phyloP scores from a whole-genome alignment of 139 green algal species.

The Eudorina sp. region DNA sequence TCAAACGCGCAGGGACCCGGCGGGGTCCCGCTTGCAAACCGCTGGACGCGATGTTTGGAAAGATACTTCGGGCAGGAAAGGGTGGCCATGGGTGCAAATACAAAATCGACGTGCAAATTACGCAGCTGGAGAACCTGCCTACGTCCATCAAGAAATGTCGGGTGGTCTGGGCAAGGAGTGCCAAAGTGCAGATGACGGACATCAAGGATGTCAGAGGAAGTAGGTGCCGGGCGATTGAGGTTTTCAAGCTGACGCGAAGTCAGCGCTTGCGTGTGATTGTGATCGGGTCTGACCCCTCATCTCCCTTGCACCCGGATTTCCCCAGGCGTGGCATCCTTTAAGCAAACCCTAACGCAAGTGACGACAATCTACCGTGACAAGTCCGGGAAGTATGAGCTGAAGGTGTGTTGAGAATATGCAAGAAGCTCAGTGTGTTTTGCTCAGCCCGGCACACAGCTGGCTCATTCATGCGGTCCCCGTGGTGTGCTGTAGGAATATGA shows the following conservation, averaged over 20 bases:
- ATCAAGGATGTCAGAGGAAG: slow-evolving; percentile 58
- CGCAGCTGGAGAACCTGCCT: slow-evolving; percentile 69
- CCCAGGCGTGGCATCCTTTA: slow-evolving; percentile 67
- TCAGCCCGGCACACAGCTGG: not conserved
- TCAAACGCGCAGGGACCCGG: not conserved
- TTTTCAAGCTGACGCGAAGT: not conserved
- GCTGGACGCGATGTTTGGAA: slow-evolving; percentile 62
- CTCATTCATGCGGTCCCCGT: no score
- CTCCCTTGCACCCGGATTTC: not conserved
- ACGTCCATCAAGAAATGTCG: slow-evolving; percentile 57
- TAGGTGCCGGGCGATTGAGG: slow-evolving; percentile 13
- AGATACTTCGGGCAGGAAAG: slow-evolving; percentile 52
- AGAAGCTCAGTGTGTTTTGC: slow-evolving; percentile 10
- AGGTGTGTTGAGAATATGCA: slow-evolving; percentile 45
- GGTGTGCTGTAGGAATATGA: slow-evolving; percentile 62
- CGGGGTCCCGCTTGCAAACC: not conserved
- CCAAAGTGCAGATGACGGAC: slow-evolving; percentile 79
- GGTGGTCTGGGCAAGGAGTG: slow-evolving; percentile 71
- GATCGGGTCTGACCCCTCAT: not conserved
- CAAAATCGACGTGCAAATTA: slow-evolving; percentile 68
- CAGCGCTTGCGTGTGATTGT: not conserved
- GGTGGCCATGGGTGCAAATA: slow-evolving; percentile 52
- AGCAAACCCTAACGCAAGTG: slow-evolving; percentile 74
- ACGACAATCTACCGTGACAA: slow-evolving; percentile 66
- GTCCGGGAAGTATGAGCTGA: slow-evolving; percentile 61